Conservation (phyloP, 202 grass and related monocot genomes). For the Carex arenaria region DNA sequence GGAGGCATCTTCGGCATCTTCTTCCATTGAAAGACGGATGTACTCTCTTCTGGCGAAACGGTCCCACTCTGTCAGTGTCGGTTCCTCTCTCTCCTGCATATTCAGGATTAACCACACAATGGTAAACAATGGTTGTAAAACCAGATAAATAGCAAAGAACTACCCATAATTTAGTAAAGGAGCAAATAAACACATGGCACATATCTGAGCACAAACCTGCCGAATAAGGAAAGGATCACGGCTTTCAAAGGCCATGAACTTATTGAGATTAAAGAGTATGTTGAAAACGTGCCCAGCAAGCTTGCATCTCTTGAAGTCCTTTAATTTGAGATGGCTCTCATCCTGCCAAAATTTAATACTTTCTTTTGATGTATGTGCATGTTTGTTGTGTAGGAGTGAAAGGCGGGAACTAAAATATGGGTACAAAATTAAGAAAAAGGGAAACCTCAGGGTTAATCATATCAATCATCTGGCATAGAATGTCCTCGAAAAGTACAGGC, state of each 20-base stretch:
- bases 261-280: conserved; percentile 97
- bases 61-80: conserved; percentile 95
- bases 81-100: conserved; percentile 88
- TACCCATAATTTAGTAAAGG: conserved; percentile 1
- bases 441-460: conserved; percentile 88
- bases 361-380: neutral
- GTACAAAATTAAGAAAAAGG: conserved; percentile 9
- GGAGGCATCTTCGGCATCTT: conserved; percentile 97
- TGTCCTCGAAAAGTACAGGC: conserved; percentile 92
- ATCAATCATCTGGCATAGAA: conserved; percentile 93
- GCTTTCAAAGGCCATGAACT: conserved; percentile 94
- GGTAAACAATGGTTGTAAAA: conserved; percentile 18
- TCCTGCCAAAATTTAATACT: conserved; percentile 51
- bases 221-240: conserved; percentile 98
- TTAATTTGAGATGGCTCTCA: conserved; percentile 56
- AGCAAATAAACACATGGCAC: conserved; percentile 18
- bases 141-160: neutral
- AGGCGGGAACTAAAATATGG: neutral
- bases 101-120: conserved; percentile 20
- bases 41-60: conserved; percentile 93
- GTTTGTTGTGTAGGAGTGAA: neutral
- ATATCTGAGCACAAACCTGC: conserved; percentile 54
- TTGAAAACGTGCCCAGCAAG: conserved; percentile 90
- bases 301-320: conserved; percentile 76
- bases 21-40: conserved; percentile 94